A percentile compares a stretch with the other conserved stretches of the same genome.
Evolutionary conservation across 2,329 filamentous ascomycete species (phyloP).

Genomic region (Gaeumannomyces tritici): DNA sequence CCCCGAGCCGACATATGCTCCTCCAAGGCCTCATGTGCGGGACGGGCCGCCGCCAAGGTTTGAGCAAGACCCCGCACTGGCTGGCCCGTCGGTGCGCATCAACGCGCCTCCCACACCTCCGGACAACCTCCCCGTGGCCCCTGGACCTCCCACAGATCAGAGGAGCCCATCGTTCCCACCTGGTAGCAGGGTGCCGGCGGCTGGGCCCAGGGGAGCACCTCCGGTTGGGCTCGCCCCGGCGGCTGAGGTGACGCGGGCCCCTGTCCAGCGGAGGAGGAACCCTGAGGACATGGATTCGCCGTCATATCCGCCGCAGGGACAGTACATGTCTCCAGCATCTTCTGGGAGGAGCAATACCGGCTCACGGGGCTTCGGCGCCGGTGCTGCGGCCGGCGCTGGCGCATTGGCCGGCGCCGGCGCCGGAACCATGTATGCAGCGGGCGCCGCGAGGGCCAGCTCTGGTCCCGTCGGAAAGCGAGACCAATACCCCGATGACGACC

Average conservation of each 20-base stretch:
- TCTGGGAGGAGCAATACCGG: not conserved
- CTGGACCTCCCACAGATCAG: not conserved
- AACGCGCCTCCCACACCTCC: not conserved
- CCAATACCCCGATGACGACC: conserved; percentile 8
- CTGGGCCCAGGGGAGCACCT: not conserved
- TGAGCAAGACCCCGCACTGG: not conserved
- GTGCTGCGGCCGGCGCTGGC: not conserved
- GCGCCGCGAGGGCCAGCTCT: conserved; percentile 4
- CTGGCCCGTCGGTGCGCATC: not conserved
- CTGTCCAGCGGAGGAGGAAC: conserved; percentile 8
- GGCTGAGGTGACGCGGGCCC: conserved; percentile 13
- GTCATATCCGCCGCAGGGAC: not conserved
- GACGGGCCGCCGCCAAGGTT: not conserved
- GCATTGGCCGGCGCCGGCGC: conserved; percentile 1
- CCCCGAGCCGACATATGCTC: not conserved
- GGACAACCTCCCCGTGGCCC: not conserved
- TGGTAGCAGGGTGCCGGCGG: not conserved
- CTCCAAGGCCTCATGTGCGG: not conserved
- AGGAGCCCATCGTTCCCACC: not conserved
- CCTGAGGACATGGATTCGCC: not conserved
- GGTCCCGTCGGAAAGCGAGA: conserved; percentile 4
- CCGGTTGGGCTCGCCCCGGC: not conserved
- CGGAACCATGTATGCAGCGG: conserved; percentile 8
- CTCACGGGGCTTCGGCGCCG: not conserved
- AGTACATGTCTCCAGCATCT: not conserved